Percentiles rank a stretch among this genome's conserved stretches.
These are phyloP conservation scores for Neotropicomus parvogracilis DNA, from an alignment of 1,284 basidiomycete species.

Conservation along the genomic window DNA sequence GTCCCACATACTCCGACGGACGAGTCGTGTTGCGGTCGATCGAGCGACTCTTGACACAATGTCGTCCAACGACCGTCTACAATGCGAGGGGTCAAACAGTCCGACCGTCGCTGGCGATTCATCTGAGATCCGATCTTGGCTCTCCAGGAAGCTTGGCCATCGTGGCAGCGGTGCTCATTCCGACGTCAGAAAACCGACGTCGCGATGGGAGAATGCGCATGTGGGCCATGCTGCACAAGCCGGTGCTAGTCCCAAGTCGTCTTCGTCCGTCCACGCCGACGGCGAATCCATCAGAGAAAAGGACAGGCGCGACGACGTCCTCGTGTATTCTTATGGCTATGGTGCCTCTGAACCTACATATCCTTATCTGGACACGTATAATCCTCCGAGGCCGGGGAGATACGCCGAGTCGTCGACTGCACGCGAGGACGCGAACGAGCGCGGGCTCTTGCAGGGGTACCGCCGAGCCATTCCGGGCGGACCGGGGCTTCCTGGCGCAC, in stretches of 20 bases:
- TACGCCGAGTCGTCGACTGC: constrained; percentile 4
- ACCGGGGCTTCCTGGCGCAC: constrained; percentile 9
- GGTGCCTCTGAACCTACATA: constrained; percentile 26
- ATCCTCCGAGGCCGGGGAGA: constrained; percentile 14
- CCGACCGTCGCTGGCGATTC: constrained; percentile 11
- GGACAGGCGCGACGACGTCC: constrained; percentile 3
- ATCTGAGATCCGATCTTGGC: constrained; percentile 22
- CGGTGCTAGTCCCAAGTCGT: constrained; percentile 3
- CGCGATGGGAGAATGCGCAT: constrained; percentile 15
- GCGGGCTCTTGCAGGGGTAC: constrained; percentile 7
- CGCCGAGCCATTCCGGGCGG: constrained; percentile 6
- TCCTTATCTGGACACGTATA: constrained; percentile 34
- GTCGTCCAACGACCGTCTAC: constrained; percentile 4
- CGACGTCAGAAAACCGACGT: constrained; percentile 9
- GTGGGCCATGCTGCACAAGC: constrained; percentile 8
- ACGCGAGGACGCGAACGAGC: constrained; percentile 8
- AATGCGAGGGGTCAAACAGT: constrained; percentile 7
- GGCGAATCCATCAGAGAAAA: constrained; percentile 18
- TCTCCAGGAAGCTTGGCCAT: constrained; percentile 13
- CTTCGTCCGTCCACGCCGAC: constrained; percentile 5
- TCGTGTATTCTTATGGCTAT: constrained; percentile 28
- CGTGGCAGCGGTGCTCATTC: constrained; percentile 14
- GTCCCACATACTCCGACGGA: constrained; percentile 26
- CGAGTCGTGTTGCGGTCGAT: constrained; percentile 16
- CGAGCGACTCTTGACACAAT: constrained; percentile 8